Percentiles rank a stretch among this genome's conserved stretches.
These are phyloP conservation scores for Vairimorpha necatrix DNA, from an alignment of 371 early-diverging fungal species.

Conservation along the genomic window DNA sequence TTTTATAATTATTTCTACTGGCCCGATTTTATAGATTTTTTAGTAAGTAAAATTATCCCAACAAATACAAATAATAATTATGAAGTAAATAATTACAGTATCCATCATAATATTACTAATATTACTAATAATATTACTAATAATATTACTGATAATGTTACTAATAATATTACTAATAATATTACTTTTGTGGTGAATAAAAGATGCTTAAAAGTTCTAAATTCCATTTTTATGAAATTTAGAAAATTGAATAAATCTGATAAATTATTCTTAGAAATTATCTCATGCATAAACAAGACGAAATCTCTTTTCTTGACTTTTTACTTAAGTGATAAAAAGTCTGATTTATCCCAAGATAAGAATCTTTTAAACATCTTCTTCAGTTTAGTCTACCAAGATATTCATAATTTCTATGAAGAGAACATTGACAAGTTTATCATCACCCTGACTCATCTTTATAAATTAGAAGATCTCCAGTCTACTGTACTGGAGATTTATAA, in stretches of 20 bases:
- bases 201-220: constrained; percentile 30
- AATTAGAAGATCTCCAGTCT: neutral
- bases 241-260: constrained; percentile 8
- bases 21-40: constrained; percentile 17
- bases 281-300: neutral
- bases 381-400: constrained; percentile 49
- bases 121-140: too few relatives aligned
- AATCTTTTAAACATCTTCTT: constrained; percentile 44
- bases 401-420: constrained; percentile 56
- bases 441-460: constrained; percentile 12
- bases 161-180: too few relatives aligned
- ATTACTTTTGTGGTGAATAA: too few relatives aligned
- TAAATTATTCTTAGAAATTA: constrained; percentile 44
- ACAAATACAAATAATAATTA: too few relatives aligned
- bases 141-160: too few relatives aligned
- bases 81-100: too few relatives aligned
- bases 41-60: constrained; percentile 8
- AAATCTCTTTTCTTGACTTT: neutral
- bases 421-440: constrained; percentile 33
- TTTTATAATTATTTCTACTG: neutral
- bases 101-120: too few relatives aligned
- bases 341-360: neutral
- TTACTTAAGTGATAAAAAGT: neutral
- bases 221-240: constrained; percentile 36
- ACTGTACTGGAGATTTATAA: constrained; percentile 36